These are phyloP conservation scores for Diaporthe vexans DNA, from an alignment of 2,329 filamentous ascomycete species.

Conservation along the genomic window DNA sequence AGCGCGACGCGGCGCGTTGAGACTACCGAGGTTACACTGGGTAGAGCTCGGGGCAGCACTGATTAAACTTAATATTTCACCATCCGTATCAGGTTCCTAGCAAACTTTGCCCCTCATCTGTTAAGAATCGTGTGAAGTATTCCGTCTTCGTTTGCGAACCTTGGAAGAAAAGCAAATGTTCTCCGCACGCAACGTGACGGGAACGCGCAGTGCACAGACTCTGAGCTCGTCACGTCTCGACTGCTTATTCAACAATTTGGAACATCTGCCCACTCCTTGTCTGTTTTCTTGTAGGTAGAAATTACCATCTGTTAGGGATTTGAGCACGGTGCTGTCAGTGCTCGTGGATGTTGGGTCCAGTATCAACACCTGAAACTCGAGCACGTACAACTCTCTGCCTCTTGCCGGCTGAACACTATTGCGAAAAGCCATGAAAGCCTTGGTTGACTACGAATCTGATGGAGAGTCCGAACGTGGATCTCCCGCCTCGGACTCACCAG, in stretches of 20 bases:
- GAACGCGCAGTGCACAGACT: neutral
- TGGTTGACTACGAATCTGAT: neutral
- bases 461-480: neutral
- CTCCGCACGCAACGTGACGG: too few species aligned
- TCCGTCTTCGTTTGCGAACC: neutral
- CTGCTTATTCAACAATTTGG: too few species aligned
- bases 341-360: neutral
- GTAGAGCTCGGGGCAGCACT: too few species aligned
- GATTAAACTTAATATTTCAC: neutral
- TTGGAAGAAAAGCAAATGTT: neutral
- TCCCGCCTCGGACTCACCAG: neutral
- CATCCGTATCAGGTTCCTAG: neutral
- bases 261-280: too few species aligned
- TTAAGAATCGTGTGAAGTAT: neutral
- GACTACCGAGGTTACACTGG: too few species aligned
- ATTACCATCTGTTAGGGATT: neutral
- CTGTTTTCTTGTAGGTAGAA: too few species aligned
- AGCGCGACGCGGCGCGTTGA: neutral
- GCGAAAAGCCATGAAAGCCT: neutral
- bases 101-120: neutral
- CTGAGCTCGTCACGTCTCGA: neutral
- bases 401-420: too few species aligned
- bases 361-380: neutral
- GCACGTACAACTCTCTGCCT: neutral
- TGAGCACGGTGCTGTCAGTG: neutral